Conservation (phyloP, 2,329 filamentous ascomycete species). For the Aquanectria penicillioides region DNA sequence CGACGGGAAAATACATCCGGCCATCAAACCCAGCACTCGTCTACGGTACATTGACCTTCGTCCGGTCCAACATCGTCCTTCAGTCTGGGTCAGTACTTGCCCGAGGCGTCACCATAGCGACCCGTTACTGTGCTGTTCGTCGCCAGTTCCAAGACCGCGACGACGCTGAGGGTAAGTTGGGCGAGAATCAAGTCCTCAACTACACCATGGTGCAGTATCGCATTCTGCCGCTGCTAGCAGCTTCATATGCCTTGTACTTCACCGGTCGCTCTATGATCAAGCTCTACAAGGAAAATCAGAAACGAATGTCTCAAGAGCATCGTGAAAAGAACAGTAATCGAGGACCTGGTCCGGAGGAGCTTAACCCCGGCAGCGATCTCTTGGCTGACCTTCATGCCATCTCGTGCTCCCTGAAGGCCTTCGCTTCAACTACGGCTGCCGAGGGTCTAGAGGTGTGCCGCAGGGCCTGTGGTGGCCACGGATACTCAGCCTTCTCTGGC, state of each 20-base stretch:
- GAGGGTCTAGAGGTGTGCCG: constrained; percentile 81
- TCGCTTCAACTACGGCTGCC: constrained; percentile 76
- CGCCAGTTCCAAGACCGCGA: constrained; percentile 84
- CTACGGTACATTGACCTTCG: constrained; percentile 81
- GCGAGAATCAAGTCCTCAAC: constrained; percentile 80
- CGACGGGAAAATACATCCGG: constrained; percentile 73
- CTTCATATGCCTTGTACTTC: constrained; percentile 82
- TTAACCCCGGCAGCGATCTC: constrained; percentile 69
- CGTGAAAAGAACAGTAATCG: constrained; percentile 54
- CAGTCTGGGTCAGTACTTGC: constrained; percentile 78
- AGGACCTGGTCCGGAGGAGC: constrained; percentile 74
- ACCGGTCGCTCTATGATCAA: constrained; percentile 81
- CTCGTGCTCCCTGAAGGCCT: constrained; percentile 79
- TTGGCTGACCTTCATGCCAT: constrained; percentile 81
- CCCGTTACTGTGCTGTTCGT: constrained; percentile 76
- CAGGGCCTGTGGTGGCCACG: constrained; percentile 80
- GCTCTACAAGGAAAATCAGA: constrained; percentile 78
- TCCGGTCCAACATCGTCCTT: constrained; percentile 78
- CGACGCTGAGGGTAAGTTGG: constrained; percentile 63
- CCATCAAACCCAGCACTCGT: constrained; percentile 74
- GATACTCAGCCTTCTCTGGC: constrained; percentile 79
- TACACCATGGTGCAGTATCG: constrained; percentile 85
- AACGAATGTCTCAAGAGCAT: constrained; percentile 63
- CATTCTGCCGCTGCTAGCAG: constrained; percentile 75
- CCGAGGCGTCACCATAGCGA: constrained; percentile 81